These are phyloP conservation scores for Clathrospora elynae DNA, from an alignment of 2,329 filamentous ascomycete genomes.

Conservation along the genomic window DNA sequence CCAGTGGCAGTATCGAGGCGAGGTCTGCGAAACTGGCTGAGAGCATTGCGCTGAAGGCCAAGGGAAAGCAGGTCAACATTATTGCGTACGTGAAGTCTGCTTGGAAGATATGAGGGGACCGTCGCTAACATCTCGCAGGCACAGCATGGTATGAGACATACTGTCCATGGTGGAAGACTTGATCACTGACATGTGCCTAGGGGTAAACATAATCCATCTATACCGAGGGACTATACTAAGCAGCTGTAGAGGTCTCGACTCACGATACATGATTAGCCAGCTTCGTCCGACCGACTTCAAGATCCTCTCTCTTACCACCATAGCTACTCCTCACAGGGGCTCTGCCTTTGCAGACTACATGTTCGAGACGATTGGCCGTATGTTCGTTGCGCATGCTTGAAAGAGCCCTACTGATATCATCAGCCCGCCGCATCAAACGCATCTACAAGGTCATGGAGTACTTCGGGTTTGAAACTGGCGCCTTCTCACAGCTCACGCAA, in stretches of 20 bases:
- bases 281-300: constrained; percentile 69
- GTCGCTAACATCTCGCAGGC: constrained; percentile 47
- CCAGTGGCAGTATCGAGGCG: constrained; percentile 63
- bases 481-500: constrained; percentile 65
- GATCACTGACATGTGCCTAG: constrained; percentile 35
- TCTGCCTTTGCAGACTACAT: constrained; percentile 67
- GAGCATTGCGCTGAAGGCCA: constrained; percentile 59
- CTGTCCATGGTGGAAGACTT: background rate
- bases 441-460: constrained; percentile 61
- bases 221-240: constrained; percentile 20
- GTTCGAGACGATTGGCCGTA: constrained; percentile 62
- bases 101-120: background rate
- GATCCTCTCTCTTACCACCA: constrained; percentile 70
- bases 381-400: constrained; percentile 34
- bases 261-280: constrained; percentile 67
- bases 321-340: constrained; percentile 66
- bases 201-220: constrained; percentile 37
- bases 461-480: constrained; percentile 62
- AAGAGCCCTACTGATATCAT: constrained; percentile 19
- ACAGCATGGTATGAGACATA: constrained; percentile 56
- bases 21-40: constrained; percentile 60
- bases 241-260: constrained; percentile 61
- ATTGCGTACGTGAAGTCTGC: constrained; percentile 58
- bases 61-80: constrained; percentile 66
- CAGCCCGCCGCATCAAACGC: constrained; percentile 56